Conservation (phyloP, 2,329 filamentous ascomycete genomes). For the Aureobasidium sp. region DNA sequence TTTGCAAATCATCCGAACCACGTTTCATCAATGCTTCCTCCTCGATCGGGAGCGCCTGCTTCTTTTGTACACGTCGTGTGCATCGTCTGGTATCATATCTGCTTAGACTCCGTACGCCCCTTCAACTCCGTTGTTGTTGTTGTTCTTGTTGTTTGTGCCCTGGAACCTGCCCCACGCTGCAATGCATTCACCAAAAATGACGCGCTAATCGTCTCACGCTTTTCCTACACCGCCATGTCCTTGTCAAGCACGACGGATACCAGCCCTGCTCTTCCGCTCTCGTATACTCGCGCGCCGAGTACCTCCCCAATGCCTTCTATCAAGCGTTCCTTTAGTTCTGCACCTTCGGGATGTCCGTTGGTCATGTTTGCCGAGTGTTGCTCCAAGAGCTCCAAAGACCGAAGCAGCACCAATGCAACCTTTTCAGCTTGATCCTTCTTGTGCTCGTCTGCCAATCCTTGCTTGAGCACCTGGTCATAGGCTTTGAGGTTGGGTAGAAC, state of each 20-base stretch:
- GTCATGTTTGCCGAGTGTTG: slow-evolving; percentile 32
- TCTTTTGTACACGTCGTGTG: neutral
- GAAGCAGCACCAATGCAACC: slow-evolving; percentile 52
- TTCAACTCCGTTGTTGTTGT: slow-evolving; percentile 2
- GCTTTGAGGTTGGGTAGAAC: slow-evolving; percentile 60
- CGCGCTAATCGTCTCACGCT: neutral
- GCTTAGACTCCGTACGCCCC: neutral
- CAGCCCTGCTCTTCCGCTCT: slow-evolving; percentile 30
- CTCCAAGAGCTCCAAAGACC: slow-evolving; percentile 48
- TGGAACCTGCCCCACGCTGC: neutral
- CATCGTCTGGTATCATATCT: neutral
- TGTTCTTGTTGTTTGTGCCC: neutral
- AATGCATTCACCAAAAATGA: slow-evolving; percentile 7
- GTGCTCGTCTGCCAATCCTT: slow-evolving; percentile 48
- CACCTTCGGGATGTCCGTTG: slow-evolving; percentile 37
- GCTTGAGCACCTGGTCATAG: slow-evolving; percentile 55
- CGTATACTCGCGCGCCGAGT: slow-evolving; percentile 18
- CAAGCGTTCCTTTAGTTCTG: slow-evolving; percentile 32
- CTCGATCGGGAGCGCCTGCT: slow-evolving; percentile 3
- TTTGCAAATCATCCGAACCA: slow-evolving; percentile 22
- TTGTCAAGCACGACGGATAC: slow-evolving; percentile 34
- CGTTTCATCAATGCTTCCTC: slow-evolving; percentile 20
- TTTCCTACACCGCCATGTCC: slow-evolving; percentile 21
- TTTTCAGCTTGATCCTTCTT: slow-evolving; percentile 54
- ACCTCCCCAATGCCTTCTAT: slow-evolving; percentile 36